Evolutionary conservation across 495 filamentous ascomycete genomes (phyloP).

Genomic region (Daldinia grandis): DNA sequence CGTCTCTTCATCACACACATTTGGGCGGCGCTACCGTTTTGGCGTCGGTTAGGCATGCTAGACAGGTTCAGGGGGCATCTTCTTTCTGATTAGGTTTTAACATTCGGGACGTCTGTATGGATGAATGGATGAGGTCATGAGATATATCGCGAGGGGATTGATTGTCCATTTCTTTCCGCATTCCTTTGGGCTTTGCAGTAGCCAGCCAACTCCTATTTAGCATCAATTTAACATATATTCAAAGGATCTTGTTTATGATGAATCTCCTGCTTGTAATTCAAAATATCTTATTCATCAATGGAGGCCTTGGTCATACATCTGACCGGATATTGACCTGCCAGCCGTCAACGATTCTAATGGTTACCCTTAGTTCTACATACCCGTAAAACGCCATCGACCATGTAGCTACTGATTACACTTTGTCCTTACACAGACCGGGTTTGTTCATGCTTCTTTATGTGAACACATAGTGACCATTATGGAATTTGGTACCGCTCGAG

Average conservation of each 20-base stretch:
- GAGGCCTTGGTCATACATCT: conserved; percentile 12
- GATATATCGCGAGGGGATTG: conserved; percentile 27
- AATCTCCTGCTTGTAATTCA: conserved; percentile 10
- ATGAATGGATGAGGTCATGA: conserved; percentile 39
- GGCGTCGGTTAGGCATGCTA: conserved; percentile 37
- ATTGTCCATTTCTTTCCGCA: conserved; percentile 29
- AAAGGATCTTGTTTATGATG: conserved; percentile 2
- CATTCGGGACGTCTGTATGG: conserved; percentile 27
- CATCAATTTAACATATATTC: conserved; percentile 33
- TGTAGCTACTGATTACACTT: conserved; percentile 46
- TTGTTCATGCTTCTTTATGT: conserved; percentile 24
- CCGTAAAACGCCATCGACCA: conserved; percentile 44
- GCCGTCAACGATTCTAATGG: conserved; percentile 34
- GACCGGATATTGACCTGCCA: conserved; percentile 28
- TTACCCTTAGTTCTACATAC: conserved; percentile 41
- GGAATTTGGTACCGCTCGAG: conserved; percentile 2
- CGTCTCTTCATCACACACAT: conserved; percentile 24
- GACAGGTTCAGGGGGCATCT: conserved; percentile 27
- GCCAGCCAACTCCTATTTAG: conserved; percentile 28
- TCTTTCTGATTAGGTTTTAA: conserved; percentile 13
- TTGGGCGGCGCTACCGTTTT: conserved; percentile 36
- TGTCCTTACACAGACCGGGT: conserved; percentile 21
- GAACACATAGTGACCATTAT: conserved; percentile 12
- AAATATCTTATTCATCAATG: conserved; percentile 16
- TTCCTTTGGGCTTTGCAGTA: conserved; percentile 34